Percentiles rank a stretch among this genome's conserved stretches.
These are phyloP conservation scores for Pilasporangium apinafurcum DNA, from an alignment of 352 stramenopile species.

Conservation along the genomic window DNA sequence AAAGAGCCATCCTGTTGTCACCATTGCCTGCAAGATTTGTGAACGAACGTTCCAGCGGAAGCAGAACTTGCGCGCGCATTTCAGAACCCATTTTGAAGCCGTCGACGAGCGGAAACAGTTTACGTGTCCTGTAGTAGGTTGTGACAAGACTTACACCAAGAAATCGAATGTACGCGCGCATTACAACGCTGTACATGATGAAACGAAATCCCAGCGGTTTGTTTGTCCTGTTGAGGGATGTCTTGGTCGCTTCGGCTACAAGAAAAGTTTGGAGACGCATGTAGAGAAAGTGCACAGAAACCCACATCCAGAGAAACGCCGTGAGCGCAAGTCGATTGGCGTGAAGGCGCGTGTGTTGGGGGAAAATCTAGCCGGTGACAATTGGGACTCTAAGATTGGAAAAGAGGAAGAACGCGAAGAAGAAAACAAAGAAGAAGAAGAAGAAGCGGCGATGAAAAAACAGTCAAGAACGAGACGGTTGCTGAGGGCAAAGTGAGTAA, in stretches of 20 bases:
- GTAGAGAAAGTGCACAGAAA: constrained; percentile 57
- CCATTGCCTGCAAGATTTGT: constrained; percentile 46
- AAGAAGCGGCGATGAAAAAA: too few relatives aligned
- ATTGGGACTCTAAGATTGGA: too few relatives aligned
- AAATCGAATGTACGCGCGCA: constrained; percentile 72
- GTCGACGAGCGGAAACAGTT: constrained; percentile 59
- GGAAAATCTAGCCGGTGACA: constrained; percentile 16
- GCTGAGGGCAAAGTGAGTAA: too few relatives aligned
- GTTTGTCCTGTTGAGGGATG: constrained; percentile 53
- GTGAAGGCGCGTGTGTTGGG: constrained; percentile 27
- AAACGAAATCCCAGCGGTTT: constrained; percentile 53
- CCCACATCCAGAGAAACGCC: constrained; percentile 16
- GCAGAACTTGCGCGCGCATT: constrained; percentile 47
- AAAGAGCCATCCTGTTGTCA: constrained; percentile 4
- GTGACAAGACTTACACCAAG: constrained; percentile 59
- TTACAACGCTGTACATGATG: constrained; percentile 64
- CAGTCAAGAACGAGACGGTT: too few relatives aligned
- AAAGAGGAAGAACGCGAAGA: too few relatives aligned
- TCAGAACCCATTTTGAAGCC: constrained; percentile 56
- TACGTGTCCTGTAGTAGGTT: constrained; percentile 48
- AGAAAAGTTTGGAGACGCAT: constrained; percentile 59
- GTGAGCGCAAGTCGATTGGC: constrained; percentile 16
- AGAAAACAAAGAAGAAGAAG: too few relatives aligned
- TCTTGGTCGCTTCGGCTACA: constrained; percentile 63
- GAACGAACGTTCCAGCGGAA: constrained; percentile 38